These are phyloP conservation scores for Venturia nashicola DNA, from an alignment of 2,329 filamentous ascomycete genomes.

Conservation along the genomic window DNA sequence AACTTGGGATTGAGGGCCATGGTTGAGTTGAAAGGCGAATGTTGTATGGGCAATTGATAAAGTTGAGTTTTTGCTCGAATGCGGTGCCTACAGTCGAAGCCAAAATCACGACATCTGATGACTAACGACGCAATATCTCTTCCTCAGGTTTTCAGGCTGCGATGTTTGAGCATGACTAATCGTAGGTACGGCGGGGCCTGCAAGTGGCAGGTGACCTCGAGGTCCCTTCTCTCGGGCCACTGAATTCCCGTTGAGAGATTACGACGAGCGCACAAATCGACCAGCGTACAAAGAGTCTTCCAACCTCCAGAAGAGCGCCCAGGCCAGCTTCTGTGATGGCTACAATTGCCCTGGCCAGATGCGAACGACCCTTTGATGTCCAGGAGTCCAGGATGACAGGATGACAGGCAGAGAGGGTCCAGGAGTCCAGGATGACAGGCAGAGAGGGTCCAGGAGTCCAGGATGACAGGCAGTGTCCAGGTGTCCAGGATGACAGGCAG, in stretches of 20 bases:
- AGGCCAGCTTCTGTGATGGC: neutral
- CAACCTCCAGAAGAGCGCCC: neutral
- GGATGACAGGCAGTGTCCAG: too few relatives aligned
- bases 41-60: neutral
- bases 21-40: neutral
- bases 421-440: too few relatives aligned
- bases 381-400: too few relatives aligned
- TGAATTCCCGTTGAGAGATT: neutral
- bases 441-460: too few relatives aligned
- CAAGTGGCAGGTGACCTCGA: too few relatives aligned
- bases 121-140: too few relatives aligned
- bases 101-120: too few relatives aligned
- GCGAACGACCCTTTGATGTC: neutral
- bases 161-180: neutral
- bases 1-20: conserved; percentile 74
- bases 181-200: neutral
- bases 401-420: too few relatives aligned
- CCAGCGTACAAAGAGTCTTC: neutral
- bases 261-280: neutral
- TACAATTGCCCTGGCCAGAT: neutral
- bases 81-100: neutral
- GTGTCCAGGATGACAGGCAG: too few relatives aligned
- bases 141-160: too few relatives aligned
- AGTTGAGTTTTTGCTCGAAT: neutral
- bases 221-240: too few relatives aligned